Percentiles rank a stretch among this genome's conserved stretches.
Evolutionary conservation across 2,329 filamentous ascomycete genomes (phyloP).

Genomic region (Ceratocystis smalleyi): DNA sequence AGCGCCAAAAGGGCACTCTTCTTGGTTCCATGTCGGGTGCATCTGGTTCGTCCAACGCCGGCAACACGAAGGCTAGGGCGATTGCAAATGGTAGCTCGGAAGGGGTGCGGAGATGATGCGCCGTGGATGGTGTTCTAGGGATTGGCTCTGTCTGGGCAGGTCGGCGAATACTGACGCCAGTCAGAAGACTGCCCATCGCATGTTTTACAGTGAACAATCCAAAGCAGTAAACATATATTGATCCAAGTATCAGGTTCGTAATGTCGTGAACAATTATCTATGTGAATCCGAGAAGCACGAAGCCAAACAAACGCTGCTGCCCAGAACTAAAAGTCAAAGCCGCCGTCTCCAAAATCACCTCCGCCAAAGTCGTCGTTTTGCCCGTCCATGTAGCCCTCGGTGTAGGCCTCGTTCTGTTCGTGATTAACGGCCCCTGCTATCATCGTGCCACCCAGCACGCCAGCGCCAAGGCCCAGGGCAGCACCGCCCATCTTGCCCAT

Average conservation of each 20-base stretch:
- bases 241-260: not conserved
- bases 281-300: not conserved
- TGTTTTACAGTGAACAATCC: not conserved
- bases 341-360: slow-evolving; percentile 21
- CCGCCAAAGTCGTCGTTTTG: slow-evolving; percentile 22
- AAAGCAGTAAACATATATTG: not conserved
- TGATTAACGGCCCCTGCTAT: slow-evolving; percentile 53
- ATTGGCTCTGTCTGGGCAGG: not conserved
- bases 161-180: not conserved
- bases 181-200: not conserved
- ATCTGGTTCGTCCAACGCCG: slow-evolving; percentile 33
- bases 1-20: slow-evolving; percentile 65
- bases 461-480: slow-evolving; percentile 65
- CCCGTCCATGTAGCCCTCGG: slow-evolving; percentile 28
- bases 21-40: slow-evolving; percentile 45
- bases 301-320: not conserved
- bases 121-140: too few species aligned
- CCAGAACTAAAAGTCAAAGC: slow-evolving; percentile 26
- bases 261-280: not conserved
- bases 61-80: slow-evolving; percentile 29
- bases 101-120: slow-evolving; percentile 26
- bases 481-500: slow-evolving; percentile 49
- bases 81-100: slow-evolving; percentile 23
- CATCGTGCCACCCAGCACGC: slow-evolving; percentile 62
- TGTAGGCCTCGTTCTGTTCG: slow-evolving; percentile 41